phyloP scores from a whole-genome alignment of 805 yeast species.

The Ogataea allantospora region DNA sequence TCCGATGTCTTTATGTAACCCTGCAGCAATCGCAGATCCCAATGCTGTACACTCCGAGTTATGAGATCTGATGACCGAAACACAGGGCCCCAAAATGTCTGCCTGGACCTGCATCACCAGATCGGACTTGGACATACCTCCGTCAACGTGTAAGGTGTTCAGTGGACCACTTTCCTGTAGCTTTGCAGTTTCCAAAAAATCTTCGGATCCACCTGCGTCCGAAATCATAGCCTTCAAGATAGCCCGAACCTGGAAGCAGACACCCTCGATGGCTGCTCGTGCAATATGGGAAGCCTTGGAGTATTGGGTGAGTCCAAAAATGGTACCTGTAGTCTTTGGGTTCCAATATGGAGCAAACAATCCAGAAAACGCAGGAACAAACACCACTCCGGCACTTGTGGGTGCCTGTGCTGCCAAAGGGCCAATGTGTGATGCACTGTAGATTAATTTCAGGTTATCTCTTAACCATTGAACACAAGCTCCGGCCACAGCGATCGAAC shows the following conservation, averaged over 20 bases:
- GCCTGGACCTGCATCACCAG: conserved; percentile 94
- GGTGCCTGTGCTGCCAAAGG: conserved; percentile 82
- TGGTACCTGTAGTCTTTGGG: conserved; percentile 86
- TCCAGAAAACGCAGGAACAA: conserved; percentile 94
- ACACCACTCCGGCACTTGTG: conserved; percentile 86
- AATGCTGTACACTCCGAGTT: conserved; percentile 91
- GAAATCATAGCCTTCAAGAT: conserved; percentile 85
- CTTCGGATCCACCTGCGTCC: conserved; percentile 59
- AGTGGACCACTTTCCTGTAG: conserved; percentile 39
- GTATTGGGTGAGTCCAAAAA: conserved; percentile 89
- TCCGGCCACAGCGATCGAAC: conserved; percentile 96
- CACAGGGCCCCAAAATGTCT: conserved; percentile 85
- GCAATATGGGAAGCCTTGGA: conserved; percentile 92
- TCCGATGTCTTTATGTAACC: conserved; percentile 59
- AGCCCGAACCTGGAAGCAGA: conserved; percentile 90
- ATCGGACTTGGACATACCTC: conserved; percentile 90
- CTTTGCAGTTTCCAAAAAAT: conserved; percentile 53
- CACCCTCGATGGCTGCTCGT: conserved; percentile 93
- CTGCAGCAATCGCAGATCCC: conserved; percentile 97
- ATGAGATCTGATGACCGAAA: conserved; percentile 74
- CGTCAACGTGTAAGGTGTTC: conserved; percentile 69
- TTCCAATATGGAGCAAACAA: conserved; percentile 97
- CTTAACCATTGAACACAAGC: conserved; percentile 91
- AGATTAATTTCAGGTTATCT: conserved; percentile 82
- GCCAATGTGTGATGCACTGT: conserved; percentile 82